A percentile compares a stretch with the other conserved stretches of the same genome.
Conservation (phyloP, 192 early-diverging fungal genomes). For the Rhizophlyctis rosea region DNA sequence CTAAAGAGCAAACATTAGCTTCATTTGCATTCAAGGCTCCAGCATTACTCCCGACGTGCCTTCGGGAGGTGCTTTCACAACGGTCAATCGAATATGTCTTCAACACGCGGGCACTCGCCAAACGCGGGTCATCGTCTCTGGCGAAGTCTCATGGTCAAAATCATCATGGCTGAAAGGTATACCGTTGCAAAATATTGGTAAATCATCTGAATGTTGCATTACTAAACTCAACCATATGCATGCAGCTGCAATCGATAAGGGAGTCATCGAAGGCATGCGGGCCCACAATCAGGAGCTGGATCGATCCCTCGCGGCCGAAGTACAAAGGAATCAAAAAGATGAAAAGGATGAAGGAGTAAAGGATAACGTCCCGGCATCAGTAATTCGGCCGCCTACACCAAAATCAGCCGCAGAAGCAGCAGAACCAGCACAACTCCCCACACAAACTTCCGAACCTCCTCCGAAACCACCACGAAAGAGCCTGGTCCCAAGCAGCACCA, state of each 20-base stretch:
- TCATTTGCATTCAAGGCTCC: conserved; percentile 7
- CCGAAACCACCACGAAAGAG: no score
- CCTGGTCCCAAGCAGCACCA: no score
- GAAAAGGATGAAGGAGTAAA: no score
- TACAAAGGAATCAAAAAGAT: no score
- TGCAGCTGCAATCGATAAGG: neutral
- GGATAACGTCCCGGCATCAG: no score
- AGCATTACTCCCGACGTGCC: conserved; percentile 24
- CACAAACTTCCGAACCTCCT: no score
- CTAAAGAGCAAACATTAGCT: no score
- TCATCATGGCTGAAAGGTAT: conserved; percentile 16
- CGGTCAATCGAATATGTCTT: conserved; percentile 14
- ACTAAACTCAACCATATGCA: neutral
- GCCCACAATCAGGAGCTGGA: neutral
- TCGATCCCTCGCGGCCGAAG: neutral
- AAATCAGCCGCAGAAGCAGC: no score
- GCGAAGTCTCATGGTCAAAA: conserved; percentile 22
- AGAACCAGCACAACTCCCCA: no score
- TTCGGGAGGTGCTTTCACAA: conserved; percentile 7
- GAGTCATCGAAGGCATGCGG: neutral
- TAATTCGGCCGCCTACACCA: no score
- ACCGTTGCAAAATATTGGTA: neutral
- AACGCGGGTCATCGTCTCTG: conserved; percentile 11
- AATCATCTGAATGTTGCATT: neutral
- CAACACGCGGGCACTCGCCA: neutral